Evolutionary conservation across 2,329 filamentous ascomycete genomes (phyloP), one percentile per base, ranked within the genome.

Genomic region (Colletotrichum tropicale): DNA sequence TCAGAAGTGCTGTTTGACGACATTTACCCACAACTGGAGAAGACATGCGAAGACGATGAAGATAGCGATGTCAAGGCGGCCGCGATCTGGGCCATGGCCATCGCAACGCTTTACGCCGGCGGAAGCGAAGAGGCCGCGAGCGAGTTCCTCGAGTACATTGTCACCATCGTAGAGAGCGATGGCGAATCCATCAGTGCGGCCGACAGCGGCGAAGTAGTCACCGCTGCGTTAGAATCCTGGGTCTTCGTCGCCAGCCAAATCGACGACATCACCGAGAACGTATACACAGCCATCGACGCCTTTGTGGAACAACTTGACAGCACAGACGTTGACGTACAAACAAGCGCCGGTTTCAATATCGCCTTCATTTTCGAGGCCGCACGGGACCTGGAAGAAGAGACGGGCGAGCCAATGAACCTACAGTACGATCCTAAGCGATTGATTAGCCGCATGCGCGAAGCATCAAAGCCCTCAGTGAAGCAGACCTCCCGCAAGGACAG

Each of bases 241-340:
- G 93, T 93, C 2, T 94, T 96, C 78, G 89, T 98, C 7, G 94
- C 94, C 7, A 96, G 94, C 6, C 91, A 94, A 76, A 86, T 96
- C 8, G 93, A 96, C 5, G 94, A 96, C 80, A 88, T 96, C 58
- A 92, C 94, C 78, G 89, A 91, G 18, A 89, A 92, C 76, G 95
- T 93, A 36, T 93, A 95, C 77, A 86, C 91, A 32, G 93, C 94
- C 18, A 90, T 97, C 80, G 94, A 97, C 69, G 93, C 93, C 3
- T 95, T 98, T 79, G 92, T 95, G 56, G 95, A 98, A 64, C 96
- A 98, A 84, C 93, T 98, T 21, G 93, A 96, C 75, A 95, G 94
- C 82, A 89, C 89, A 36, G 93, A 95, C 74, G 87, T 92, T 1
- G 87, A 90, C 10, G 94, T 98, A 1, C 95, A 97, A 80, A 92